A percentile compares a stretch with the other conserved stretches of the same genome.
Evolutionary conservation across 495 filamentous ascomycete genomes (phyloP).

Genomic region (Lentithecium fluviatile): DNA sequence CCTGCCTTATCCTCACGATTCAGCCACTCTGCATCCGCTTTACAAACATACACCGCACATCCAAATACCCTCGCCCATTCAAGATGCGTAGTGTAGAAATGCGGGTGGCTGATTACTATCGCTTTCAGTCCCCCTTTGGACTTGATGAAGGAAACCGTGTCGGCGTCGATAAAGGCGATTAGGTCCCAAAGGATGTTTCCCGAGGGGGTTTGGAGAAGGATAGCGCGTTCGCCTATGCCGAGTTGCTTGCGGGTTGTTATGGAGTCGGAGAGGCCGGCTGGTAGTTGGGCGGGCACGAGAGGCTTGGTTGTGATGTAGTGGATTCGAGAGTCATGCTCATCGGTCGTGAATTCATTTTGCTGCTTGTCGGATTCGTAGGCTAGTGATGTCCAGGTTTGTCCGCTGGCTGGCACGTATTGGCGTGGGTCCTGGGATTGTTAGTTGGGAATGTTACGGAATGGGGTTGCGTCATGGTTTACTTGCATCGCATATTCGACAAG

Average conservation of each 20-base stretch:
- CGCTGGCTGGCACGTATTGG: slow-evolving; percentile 57
- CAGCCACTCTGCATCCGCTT: slow-evolving; percentile 64
- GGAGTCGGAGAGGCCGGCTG: neutral
- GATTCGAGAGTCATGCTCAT: slow-evolving; percentile 47
- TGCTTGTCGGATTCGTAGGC: slow-evolving; percentile 40
- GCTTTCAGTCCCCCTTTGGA: slow-evolving; percentile 60
- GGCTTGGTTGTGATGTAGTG: slow-evolving; percentile 59
- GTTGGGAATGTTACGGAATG: neutral
- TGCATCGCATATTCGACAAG: slow-evolving; percentile 76
- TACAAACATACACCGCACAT: slow-evolving; percentile 62
- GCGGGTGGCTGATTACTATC: slow-evolving; percentile 77
- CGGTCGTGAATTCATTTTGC: slow-evolving; percentile 44
- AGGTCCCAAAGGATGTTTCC: slow-evolving; percentile 78
- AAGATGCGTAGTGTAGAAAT: slow-evolving; percentile 70
- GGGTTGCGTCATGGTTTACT: slow-evolving; percentile 23
- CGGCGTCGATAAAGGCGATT: slow-evolving; percentile 61
- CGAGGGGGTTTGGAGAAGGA: slow-evolving; percentile 57
- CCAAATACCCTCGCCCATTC: slow-evolving; percentile 64
- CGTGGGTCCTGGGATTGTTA: slow-evolving; percentile 53
- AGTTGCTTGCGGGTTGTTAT: slow-evolving; percentile 7
- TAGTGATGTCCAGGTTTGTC: slow-evolving; percentile 57
- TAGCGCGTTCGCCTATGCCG: slow-evolving; percentile 70
- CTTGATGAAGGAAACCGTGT: slow-evolving; percentile 51
- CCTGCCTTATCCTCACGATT: slow-evolving; percentile 43
- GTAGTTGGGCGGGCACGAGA: slow-evolving; percentile 37